phyloP scores from a whole-genome alignment of 345 rosid species.

The Heritiera fomes region DNA sequence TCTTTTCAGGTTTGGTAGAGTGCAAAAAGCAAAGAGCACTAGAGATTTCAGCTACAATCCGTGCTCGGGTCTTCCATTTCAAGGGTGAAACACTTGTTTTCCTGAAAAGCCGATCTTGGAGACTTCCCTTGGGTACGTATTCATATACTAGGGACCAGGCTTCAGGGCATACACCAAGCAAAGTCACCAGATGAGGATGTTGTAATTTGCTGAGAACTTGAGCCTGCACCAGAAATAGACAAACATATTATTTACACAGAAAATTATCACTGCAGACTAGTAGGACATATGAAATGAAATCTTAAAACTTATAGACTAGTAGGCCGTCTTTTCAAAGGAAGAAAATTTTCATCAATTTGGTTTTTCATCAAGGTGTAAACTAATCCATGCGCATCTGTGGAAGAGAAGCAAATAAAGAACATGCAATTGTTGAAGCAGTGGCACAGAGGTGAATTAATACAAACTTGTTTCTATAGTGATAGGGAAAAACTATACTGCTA shows the following conservation, averaged over 20 bases:
- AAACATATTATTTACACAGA: background rate
- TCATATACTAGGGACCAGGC: slow-evolving; percentile 66
- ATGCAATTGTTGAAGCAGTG: background rate
- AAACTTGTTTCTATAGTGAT: background rate
- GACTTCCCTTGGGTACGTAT: slow-evolving; percentile 71
- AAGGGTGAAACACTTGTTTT: slow-evolving; percentile 51
- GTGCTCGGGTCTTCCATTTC: slow-evolving; percentile 56
- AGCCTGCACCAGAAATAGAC: slow-evolving; percentile 43
- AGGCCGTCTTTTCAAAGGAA: background rate
- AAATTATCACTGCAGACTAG: background rate
- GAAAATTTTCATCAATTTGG: background rate
- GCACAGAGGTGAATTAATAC: background rate
- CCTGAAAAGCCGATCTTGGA: slow-evolving; percentile 51
- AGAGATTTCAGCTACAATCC: slow-evolving; percentile 60
- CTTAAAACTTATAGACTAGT: background rate
- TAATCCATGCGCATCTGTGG: background rate
- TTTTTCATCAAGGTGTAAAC: background rate
- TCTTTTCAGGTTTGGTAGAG: slow-evolving; percentile 68
- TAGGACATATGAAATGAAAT: background rate
- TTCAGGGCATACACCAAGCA: slow-evolving; percentile 75
- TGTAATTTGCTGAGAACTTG: slow-evolving; percentile 66
- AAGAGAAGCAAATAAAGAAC: background rate
- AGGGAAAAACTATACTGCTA: background rate
- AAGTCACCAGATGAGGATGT: slow-evolving; percentile 69
- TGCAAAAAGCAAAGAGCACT: slow-evolving; percentile 78